Base-by-base conservation (phyloP, 2,329 filamentous ascomycete genomes). In the Cladobotryum mycophilum region DNA sequence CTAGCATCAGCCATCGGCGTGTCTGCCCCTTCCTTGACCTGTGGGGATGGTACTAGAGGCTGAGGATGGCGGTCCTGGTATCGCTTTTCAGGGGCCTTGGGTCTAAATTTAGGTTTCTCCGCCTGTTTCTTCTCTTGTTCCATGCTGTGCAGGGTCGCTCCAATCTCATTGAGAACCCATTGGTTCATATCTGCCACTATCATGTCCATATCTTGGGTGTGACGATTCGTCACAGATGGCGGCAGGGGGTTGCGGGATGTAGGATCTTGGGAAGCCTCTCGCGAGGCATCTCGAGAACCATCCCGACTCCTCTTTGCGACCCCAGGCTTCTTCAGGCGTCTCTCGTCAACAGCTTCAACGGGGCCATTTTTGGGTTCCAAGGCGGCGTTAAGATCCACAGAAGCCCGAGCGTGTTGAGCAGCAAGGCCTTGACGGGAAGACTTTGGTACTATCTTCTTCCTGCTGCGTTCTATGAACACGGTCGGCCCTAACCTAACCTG, bases 161-260 rank as follows among this genome's bases (percentile, higher is more conserved):
- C 75, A 34, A 85, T 81, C 54, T 84, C 75, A 56, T 76, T 70
- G 55, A 85, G 67, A 1, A 81, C 78, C 68, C 79, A 85, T 33
- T 71, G 68, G 59, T 81, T 74, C 78, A 82, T 81, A 34, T 78
- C 76, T 5, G 72, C 72, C 2, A 76, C 68, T 35, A 81, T 70
- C 54, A 72, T 69, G 38, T 76, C 72, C 68, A 78, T 73, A 41
- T 79, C 71, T 53, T 71, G 64, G 34, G 59, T 64, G 51, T 70
- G 66, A 2, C 62, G 65, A 18, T 61, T 60, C 61, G 58, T 58
- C 46, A 69, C 42, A 13, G 70, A 65, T 35, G 56, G 49, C 11
- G 70, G 65, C 12, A 72, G 60, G 8, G 66, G 66, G 7, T 56
- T 48, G 11, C 58, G 60, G 11, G 49, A 47, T 25, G 53, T 47